Conservation (phyloP, 2,329 filamentous ascomycete species). For the Xylaria hypoxylon region DNA sequence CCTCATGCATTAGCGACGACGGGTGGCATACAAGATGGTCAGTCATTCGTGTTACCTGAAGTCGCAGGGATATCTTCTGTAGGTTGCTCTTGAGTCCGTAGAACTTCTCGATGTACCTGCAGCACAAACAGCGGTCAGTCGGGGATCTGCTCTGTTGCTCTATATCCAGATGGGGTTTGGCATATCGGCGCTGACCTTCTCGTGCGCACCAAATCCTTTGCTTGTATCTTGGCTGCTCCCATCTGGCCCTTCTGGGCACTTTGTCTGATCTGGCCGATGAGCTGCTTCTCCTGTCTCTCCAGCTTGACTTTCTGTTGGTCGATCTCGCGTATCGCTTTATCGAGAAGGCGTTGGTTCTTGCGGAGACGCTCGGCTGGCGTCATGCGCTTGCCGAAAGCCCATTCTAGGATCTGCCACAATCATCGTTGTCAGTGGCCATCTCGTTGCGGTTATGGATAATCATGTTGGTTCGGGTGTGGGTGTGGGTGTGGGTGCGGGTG, state of each 20-base stretch:
- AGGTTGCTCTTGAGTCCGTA: constrained; percentile 98
- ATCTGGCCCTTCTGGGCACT: constrained; percentile 98
- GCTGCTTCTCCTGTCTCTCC: constrained; percentile 98
- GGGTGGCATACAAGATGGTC: constrained; percentile 38
- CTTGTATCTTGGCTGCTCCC: constrained; percentile 98
- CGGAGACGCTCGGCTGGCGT: constrained; percentile 92
- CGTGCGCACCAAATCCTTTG: constrained; percentile 94
- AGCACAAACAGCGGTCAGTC: background rate
- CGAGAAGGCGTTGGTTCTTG: constrained; percentile 95
- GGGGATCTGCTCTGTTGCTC: background rate
- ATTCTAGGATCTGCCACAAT: constrained; percentile 87
- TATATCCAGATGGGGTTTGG: background rate
- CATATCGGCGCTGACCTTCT: constrained; percentile 68
- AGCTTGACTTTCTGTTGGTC: constrained; percentile 95
- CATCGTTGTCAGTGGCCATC: constrained; percentile 20
- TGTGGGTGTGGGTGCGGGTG: too few species aligned
- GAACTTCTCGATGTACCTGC: constrained; percentile 95
- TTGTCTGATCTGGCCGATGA: constrained; percentile 96
- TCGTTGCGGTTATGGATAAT: background rate
- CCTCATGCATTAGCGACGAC: constrained; percentile 19
- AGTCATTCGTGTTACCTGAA: constrained; percentile 79
- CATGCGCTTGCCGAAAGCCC: constrained; percentile 99
- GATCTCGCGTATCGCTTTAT: constrained; percentile 96
- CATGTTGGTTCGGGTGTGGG: background rate
- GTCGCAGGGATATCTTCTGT: constrained; percentile 92